Base-by-base conservation (phyloP, 164 flowering plant species). In the Umbilicus rupestris region DNA sequence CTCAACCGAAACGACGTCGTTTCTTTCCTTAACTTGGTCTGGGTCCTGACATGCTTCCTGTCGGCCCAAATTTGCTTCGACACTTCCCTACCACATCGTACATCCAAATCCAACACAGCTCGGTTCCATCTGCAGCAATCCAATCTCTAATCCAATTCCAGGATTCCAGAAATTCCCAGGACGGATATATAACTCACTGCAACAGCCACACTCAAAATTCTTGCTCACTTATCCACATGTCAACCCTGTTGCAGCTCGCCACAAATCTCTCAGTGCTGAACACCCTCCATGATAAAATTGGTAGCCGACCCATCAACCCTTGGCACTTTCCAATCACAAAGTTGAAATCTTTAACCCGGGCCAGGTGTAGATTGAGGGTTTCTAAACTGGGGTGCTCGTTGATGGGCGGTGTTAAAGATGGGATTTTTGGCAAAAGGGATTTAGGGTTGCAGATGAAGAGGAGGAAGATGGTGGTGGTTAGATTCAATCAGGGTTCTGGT, bases 401-500 rank as follows among this genome's bases (percentile, higher is more conserved):
- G 11, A 65, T 69, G 31, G 76, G 75, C 31, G 76, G 62, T 47
- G 52, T 0, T 55, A 73, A 72, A 77, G 73, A 68, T 74, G 79
- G 76, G 71, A 59, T 77, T 76, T 78, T 81, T 28, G 63, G 64
- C 71, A 68, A 71, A 39, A 72, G 68, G 35, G 77, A 71, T n/a
- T n/a, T n/a, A 50, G 55, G 73, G 22, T 46, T n/a, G 15, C 3
- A 60, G 71, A 75, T 66, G 75, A 69, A 62, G 69, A 73, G 71
- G 63, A 83, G 62, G 70, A 80, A 85, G 75, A 76, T 75, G 62
- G 85, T 84, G 64, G 22, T 81, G 70, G 91, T 78, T 75, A 82
- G 78, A 68, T 82, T 73, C 49, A 87, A 83, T 70, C 73, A 69
- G 64, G 84, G 89, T 37, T 82, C 80, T 75, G 83, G 87, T 22